Evolutionary conservation across 2,329 filamentous ascomycete species (phyloP).

Genomic region (Sphaerulina musiva): DNA sequence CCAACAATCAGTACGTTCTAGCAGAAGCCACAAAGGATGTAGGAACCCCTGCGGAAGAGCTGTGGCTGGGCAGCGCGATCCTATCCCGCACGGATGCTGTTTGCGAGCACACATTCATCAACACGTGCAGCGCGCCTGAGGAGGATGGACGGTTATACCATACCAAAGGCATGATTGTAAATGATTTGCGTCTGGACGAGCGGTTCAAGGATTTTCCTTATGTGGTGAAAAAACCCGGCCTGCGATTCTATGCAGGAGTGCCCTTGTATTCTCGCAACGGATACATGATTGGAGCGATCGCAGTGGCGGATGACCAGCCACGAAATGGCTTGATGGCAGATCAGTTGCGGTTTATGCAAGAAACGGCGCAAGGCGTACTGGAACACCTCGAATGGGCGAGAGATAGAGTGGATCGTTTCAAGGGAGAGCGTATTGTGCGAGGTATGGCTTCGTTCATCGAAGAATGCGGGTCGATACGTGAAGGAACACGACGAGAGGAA

Average conservation of each 20-base stretch:
- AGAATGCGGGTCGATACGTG: conserved; percentile 10
- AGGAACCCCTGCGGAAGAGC: conserved; percentile 31
- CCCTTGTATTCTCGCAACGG: conserved; percentile 54
- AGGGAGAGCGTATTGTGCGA: conserved; percentile 49
- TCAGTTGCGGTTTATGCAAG: conserved; percentile 51
- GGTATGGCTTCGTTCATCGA: conserved; percentile 46
- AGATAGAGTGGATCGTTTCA: conserved; percentile 47
- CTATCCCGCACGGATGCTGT: conserved; percentile 33
- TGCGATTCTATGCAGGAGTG: conserved; percentile 51
- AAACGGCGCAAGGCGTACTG: conserved; percentile 52
- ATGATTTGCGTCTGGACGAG: conserved; percentile 30
- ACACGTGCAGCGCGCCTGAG: conserved; percentile 14
- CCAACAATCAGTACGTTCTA: conserved; percentile 45
- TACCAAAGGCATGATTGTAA: conserved; percentile 19
- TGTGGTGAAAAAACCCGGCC: conserved; percentile 23
- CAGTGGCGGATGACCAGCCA: conserved; percentile 53
- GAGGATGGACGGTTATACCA: conserved; percentile 16
- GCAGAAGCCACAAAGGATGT: conserved; percentile 41
- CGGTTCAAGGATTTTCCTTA: conserved; percentile 31
- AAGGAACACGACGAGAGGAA: conserved; percentile 2
- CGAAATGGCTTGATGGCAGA: conserved; percentile 45
- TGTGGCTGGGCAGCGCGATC: conserved; percentile 32
- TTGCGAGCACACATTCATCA: conserved; percentile 30
- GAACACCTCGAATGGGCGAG: conserved; percentile 55
- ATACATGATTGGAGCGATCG: conserved; percentile 55